Evolutionary conservation across 805 yeast species (phyloP), one percentile per base, ranked within the genome.

Genomic region (Scheffersomyces coipomensis): DNA sequence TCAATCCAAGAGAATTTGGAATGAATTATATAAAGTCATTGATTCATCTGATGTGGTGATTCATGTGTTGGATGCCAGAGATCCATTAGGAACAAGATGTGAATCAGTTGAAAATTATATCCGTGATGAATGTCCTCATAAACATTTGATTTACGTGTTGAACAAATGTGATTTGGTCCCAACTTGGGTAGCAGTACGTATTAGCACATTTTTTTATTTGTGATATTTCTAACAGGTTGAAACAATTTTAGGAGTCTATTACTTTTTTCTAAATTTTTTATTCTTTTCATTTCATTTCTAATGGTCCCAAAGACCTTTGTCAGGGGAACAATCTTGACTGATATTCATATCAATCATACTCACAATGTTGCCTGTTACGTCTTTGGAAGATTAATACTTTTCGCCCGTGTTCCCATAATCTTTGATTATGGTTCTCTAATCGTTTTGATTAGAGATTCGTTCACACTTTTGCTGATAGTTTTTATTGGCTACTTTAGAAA

Each of bases 161-260:
- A 91, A 91, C 78, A 91, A 91, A 76, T 90, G 97, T 78, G 99
- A 91, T 74, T 80, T 91, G 57, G 97, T 91, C 37, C 99, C 99
- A 48, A 91, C 97, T 34, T 91, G 98, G 97, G 97, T 88, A 57
- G 97, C 98, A 56, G 98, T 90, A 88, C 78, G 98, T 89, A 65
- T 59, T 29, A 8, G n/a, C 11, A n/a, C n/a, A n/a, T n/a, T 11
- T 11, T 7, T 24, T 10, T 5, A 7, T 10, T 12, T 27, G n/a
- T 27, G 7, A 13, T 27, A 8, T 13, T 27, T 13, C 30, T 27
- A 27, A 27, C 30, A 15, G 15, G 18, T 8, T 27, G 30, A 27
- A 27, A 22, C n/a, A 10, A 15, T 29, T 34, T 15, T 11, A 35
- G 30, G 36, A 34, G 36, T 19, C 17, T 27, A 27, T 19, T 36